Evolutionary conservation across 768 basidiomycete species (phyloP).

Genomic region (Auricularia heimuer): DNA sequence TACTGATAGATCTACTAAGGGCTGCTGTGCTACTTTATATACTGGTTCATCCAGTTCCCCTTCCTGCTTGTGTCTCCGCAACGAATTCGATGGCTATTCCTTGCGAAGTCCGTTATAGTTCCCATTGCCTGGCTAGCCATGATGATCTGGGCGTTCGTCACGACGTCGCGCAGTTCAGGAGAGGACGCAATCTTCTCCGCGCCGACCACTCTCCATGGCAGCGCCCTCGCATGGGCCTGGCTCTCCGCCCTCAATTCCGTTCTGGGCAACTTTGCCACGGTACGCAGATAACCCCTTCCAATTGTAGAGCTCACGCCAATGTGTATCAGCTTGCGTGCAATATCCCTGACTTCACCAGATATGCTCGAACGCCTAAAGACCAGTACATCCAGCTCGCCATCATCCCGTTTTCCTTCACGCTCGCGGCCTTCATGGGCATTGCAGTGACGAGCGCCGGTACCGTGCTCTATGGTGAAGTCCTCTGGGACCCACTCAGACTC

Average conservation of each 20-base stretch:
- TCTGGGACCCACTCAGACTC: slow-evolving; percentile 70
- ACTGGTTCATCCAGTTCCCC: slow-evolving; percentile 69
- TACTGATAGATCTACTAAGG: neutral
- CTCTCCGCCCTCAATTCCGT: slow-evolving; percentile 66
- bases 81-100: slow-evolving; percentile 61
- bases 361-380: slow-evolving; percentile 39
- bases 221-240: slow-evolving; percentile 66
- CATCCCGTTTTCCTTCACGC: slow-evolving; percentile 68
- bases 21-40: slow-evolving; percentile 66
- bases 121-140: slow-evolving; percentile 42
- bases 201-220: slow-evolving; percentile 42
- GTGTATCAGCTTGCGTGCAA: slow-evolving; percentile 27
- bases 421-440: slow-evolving; percentile 71
- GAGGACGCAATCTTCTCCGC: slow-evolving; percentile 47
- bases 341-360: slow-evolving; percentile 85
- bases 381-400: slow-evolving; percentile 68
- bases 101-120: slow-evolving; percentile 42
- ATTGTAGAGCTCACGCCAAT: too few relatives aligned
- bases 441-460: slow-evolving; percentile 71
- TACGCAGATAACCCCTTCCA: neutral
- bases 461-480: slow-evolving; percentile 37
- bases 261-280: slow-evolving; percentile 60
- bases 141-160: slow-evolving; percentile 70
- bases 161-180: slow-evolving; percentile 38
- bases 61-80: slow-evolving; percentile 71